These are phyloP conservation scores for Martensiomyces pterosporus DNA, from an alignment of 192 early-diverging fungal genomes.

Conservation along the genomic window DNA sequence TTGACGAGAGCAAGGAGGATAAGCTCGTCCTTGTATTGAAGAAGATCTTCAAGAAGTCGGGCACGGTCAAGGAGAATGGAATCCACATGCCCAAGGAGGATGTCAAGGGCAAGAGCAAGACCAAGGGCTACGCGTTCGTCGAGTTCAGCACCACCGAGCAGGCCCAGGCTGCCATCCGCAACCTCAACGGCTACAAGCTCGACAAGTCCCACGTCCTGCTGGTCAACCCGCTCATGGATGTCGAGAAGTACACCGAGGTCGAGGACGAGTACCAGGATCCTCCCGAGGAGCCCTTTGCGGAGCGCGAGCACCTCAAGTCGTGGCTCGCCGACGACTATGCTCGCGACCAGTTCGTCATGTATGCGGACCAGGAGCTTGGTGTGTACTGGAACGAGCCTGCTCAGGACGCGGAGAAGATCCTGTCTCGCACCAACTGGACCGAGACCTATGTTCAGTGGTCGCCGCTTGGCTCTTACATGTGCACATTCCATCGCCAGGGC, in stretches of 20 bases:
- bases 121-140: slow-evolving; percentile 93
- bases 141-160: slow-evolving; percentile 86
- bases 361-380: slow-evolving; percentile 75
- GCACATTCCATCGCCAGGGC: slow-evolving; percentile 91
- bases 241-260: slow-evolving; percentile 75
- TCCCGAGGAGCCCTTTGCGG: slow-evolving; percentile 47
- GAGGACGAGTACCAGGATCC: slow-evolving; percentile 76
- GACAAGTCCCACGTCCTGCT: slow-evolving; percentile 76
- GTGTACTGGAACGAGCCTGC: slow-evolving; percentile 90
- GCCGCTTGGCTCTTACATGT: slow-evolving; percentile 86
- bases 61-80: slow-evolving; percentile 76
- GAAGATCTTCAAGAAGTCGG: slow-evolving; percentile 77
- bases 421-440: slow-evolving; percentile 75
- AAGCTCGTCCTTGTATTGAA: slow-evolving; percentile 69
- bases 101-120: slow-evolving; percentile 60
- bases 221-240: slow-evolving; percentile 89
- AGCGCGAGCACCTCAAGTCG: slow-evolving; percentile 79
- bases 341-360: slow-evolving; percentile 90
- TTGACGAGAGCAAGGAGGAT: slow-evolving; percentile 81
- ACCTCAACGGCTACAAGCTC: slow-evolving; percentile 71
- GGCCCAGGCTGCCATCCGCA: slow-evolving; percentile 73
- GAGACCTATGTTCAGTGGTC: slow-evolving; percentile 95
- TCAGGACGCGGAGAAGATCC: slow-evolving; percentile 69
- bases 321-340: slow-evolving; percentile 82
- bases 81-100: slow-evolving; percentile 84